phyloP scores from a whole-genome alignment of 768 basidiomycete genomes.

The Suillus discolor region DNA sequence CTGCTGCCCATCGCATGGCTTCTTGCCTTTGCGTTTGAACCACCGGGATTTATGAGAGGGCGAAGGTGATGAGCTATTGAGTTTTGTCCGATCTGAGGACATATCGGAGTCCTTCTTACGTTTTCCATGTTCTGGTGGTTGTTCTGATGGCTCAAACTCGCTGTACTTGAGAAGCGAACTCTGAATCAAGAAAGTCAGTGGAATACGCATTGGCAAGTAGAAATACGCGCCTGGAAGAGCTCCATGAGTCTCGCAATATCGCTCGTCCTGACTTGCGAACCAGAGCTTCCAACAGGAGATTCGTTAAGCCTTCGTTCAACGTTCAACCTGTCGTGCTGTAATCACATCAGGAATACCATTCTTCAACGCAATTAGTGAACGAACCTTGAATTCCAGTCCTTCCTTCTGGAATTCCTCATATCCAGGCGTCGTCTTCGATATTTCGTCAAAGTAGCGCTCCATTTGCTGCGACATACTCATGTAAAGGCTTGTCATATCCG shows the following conservation, averaged over 20 bases:
- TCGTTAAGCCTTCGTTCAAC: conserved; percentile 66
- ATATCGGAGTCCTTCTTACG: conserved; percentile 32
- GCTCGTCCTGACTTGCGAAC: conserved; percentile 65
- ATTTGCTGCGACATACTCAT: conserved; percentile 77
- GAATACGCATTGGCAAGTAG: conserved; percentile 2
- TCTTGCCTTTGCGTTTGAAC: conserved; percentile 29
- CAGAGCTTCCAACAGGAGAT: conserved; percentile 40
- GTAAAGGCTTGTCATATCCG: conserved; percentile 78
- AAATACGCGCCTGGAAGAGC: conserved; percentile 62
- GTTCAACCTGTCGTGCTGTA: conserved; percentile 73
- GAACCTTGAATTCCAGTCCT: conserved; percentile 78
- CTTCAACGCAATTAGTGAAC: background rate
- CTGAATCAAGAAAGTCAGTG: conserved; percentile 32
- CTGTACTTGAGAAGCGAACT: conserved; percentile 73
- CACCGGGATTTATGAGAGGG: conserved; percentile 29
- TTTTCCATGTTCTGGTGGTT: background rate
- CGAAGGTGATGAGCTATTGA: conserved; percentile 33
- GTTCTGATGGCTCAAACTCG: conserved; percentile 56
- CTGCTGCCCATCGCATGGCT: conserved; percentile 28
- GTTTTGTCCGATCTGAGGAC: conserved; percentile 47
- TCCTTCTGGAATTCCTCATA: conserved; percentile 76
- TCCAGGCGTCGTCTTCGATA: conserved; percentile 59
- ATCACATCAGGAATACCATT: conserved; percentile 10
- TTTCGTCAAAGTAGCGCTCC: conserved; percentile 75
- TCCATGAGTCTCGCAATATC: conserved; percentile 86